Evolutionary conservation across 257 asterid species (phyloP).

Genomic region (Penstemon newberryi): DNA sequence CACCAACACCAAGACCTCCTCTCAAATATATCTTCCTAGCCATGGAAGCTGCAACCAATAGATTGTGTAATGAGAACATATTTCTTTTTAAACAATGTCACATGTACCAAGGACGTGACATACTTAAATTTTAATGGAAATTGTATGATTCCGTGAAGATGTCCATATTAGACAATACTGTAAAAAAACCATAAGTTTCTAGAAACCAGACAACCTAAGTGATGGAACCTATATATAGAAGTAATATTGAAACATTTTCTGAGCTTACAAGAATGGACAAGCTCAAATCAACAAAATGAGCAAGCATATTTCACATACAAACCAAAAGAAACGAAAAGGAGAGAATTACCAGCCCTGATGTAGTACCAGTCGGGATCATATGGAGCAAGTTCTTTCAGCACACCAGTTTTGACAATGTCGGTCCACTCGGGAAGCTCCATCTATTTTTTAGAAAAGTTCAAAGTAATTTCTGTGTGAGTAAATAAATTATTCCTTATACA

Average conservation of each 20-base stretch:
- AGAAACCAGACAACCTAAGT: background rate
- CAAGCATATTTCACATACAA: background rate
- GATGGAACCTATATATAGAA: too few species aligned
- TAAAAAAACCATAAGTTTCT: background rate
- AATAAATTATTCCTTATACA: background rate
- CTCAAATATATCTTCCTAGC: slow-evolving; percentile 78
- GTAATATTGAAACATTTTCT: background rate
- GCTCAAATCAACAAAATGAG: background rate
- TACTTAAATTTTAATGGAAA: background rate
- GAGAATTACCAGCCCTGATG: slow-evolving; percentile 78
- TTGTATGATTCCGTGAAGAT: too few species aligned
- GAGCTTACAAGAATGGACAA: background rate
- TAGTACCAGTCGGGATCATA: slow-evolving; percentile 97
- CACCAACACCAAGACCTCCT: slow-evolving; percentile 87
- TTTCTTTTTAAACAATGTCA: background rate
- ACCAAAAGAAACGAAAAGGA: background rate
- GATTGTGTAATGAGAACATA: background rate
- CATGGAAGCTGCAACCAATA: slow-evolving; percentile 63
- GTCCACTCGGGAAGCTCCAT: slow-evolving; percentile 97
- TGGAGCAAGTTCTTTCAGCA: slow-evolving; percentile 85
- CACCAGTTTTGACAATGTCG: slow-evolving; percentile 86
- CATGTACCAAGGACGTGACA: background rate
- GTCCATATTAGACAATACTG: background rate
- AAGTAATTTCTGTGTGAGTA: too few species aligned
- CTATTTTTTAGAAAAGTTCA: slow-evolving; percentile 29